phyloP scores from a whole-genome alignment of 2,329 filamentous ascomycete species.

The Plenodomus lindquistii region DNA sequence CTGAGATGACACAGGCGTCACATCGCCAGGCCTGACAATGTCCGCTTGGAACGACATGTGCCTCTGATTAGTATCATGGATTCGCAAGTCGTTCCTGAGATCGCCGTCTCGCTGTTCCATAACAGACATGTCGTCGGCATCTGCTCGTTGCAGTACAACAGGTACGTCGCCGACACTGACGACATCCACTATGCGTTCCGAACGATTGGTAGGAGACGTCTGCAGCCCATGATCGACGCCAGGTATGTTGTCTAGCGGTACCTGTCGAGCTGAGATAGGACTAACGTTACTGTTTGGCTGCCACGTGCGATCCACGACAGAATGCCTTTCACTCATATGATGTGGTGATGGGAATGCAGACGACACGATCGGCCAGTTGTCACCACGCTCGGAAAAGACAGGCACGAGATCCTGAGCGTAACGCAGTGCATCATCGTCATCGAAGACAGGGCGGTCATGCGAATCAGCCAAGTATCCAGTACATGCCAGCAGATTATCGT shows the following conservation, averaged over 20 bases:
- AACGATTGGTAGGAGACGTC: neutral
- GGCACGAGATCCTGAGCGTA: neutral
- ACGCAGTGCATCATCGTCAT: neutral
- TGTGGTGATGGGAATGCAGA: neutral
- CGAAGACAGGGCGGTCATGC: neutral
- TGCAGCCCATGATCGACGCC: constrained; percentile 4
- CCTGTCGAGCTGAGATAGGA: constrained; percentile 22
- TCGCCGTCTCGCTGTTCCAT: neutral
- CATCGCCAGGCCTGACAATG: neutral
- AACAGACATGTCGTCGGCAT: neutral
- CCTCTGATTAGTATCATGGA: neutral
- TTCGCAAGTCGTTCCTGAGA: neutral
- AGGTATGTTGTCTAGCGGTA: constrained; percentile 7
- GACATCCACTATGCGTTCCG: neutral
- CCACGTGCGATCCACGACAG: neutral
- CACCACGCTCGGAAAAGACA: neutral
- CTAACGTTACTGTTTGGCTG: constrained; percentile 16
- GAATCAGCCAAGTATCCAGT: neutral
- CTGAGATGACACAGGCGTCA: neutral
- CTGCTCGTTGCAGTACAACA: neutral
- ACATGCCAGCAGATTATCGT: neutral
- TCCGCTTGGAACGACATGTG: neutral
- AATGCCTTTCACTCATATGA: neutral
- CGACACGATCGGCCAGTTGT: neutral
- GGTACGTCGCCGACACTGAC: neutral